Evolutionary conservation across 169 alveolate species (phyloP).

Genomic region (Cryptosporidium tyzzeri): DNA sequence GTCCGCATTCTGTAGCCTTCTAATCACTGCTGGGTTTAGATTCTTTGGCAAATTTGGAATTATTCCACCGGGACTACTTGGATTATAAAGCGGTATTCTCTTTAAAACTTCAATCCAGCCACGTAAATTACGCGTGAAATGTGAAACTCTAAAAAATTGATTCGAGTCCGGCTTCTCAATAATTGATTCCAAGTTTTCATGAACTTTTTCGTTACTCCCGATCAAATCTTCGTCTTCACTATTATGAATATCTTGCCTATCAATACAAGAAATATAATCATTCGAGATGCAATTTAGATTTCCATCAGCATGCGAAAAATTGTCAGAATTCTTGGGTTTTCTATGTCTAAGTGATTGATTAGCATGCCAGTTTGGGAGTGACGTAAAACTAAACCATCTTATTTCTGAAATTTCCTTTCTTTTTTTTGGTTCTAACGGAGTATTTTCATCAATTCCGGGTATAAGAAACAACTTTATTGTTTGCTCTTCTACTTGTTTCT

Average conservation of each 20-base stretch:
- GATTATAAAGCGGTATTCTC: constrained; percentile 41
- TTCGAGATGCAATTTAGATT: background rate
- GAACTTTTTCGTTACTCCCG: background rate
- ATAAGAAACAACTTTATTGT: constrained; percentile 86
- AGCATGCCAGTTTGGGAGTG: constrained; percentile 74
- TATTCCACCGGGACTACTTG: constrained; percentile 29
- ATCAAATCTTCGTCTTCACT: constrained; percentile 34
- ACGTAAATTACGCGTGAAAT: constrained; percentile 79
- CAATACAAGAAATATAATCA: constrained; percentile 49
- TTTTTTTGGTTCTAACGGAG: constrained; percentile 83
- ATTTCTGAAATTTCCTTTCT: constrained; percentile 88
- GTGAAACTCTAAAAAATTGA: constrained; percentile 76
- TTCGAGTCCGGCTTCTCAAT: constrained; percentile 4
- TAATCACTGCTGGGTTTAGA: constrained; percentile 73
- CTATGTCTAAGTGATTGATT: constrained; percentile 15
- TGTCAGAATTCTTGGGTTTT: constrained; percentile 25
- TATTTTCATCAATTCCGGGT: constrained; percentile 88
- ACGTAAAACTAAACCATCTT: constrained; percentile 84
- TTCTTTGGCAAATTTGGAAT: constrained; percentile 54
- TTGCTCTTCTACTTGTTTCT: constrained; percentile 84
- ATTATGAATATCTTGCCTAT: constrained; percentile 2
- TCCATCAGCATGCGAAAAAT: background rate
- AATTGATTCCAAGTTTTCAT: background rate
- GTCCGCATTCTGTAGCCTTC: constrained; percentile 79
- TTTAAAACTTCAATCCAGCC: constrained; percentile 79